A percentile compares a stretch with the other conserved stretches of the same genome.
These are phyloP conservation scores for Pseudocercospora musae DNA, from an alignment of 2,329 filamentous ascomycete genomes.

Conservation along the genomic window DNA sequence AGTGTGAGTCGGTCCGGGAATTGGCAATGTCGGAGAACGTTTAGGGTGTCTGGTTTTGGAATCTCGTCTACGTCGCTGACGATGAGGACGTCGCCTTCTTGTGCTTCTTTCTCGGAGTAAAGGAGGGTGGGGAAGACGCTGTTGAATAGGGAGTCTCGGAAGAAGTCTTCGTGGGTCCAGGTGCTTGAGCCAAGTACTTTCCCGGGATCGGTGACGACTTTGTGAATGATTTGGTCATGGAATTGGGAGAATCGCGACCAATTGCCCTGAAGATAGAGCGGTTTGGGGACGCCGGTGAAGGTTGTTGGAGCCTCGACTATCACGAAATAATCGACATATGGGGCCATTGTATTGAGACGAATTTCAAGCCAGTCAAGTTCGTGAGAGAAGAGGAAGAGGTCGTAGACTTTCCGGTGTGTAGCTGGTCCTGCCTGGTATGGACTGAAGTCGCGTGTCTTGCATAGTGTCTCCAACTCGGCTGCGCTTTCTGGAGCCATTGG, in stretches of 20 bases:
- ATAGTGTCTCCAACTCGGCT: neutral
- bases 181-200: conserved; percentile 40
- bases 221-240: conserved; percentile 60
- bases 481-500: neutral
- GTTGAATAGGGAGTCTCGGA: conserved; percentile 56
- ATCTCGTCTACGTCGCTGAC: conserved; percentile 63
- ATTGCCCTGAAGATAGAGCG: conserved; percentile 52
- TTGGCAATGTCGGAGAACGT: conserved; percentile 26
- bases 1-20: conserved; percentile 30
- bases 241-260: conserved; percentile 53
- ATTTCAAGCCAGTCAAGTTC: conserved; percentile 67
- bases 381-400: conserved; percentile 60
- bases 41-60: conserved; percentile 37
- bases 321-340: conserved; percentile 63
- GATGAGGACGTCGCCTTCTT: conserved; percentile 54
- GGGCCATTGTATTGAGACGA: conserved; percentile 56
- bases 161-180: conserved; percentile 54
- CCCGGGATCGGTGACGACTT: conserved; percentile 47
- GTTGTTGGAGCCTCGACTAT: conserved; percentile 59
- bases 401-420: conserved; percentile 53
- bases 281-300: conserved; percentile 57
- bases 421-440: neutral
- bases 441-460: neutral
- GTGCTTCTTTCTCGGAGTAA: conserved; percentile 42
- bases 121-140: conserved; percentile 53